Percentiles rank a stretch among this genome's conserved stretches.
Evolutionary conservation across 306 rosid species (phyloP).

Genomic region (Cajanus cajan): DNA sequence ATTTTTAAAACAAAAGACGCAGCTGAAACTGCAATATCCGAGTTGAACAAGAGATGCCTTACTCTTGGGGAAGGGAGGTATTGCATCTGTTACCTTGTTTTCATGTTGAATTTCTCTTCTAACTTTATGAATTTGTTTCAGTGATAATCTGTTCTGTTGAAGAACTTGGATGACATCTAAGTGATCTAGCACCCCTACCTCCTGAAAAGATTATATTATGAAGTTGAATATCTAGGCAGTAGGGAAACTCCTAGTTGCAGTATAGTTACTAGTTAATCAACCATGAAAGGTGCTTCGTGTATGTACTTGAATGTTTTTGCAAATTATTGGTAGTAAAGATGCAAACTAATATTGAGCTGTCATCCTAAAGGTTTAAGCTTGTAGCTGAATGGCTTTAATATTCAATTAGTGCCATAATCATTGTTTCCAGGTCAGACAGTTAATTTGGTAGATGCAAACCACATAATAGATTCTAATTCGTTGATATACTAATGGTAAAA

Average conservation of each 20-base stretch:
- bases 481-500: neutral
- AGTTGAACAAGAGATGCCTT: slow-evolving; percentile 51
- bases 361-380: neutral
- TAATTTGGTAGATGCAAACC: neutral
- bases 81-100: slow-evolving; percentile 14
- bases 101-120: neutral
- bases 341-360: neutral
- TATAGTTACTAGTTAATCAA: neutral
- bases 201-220: neutral
- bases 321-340: neutral
- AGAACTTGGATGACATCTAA: slow-evolving; percentile 4
- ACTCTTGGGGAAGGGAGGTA: slow-evolving; percentile 60
- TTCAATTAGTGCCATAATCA: neutral
- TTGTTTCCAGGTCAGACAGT: neutral
- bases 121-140: neutral
- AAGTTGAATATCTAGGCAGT: neutral
- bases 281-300: neutral
- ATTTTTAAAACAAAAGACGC: slow-evolving; percentile 53
- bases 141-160: neutral
- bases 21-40: slow-evolving; percentile 43
- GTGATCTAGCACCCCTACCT: neutral
- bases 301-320: neutral
- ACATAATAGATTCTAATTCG: neutral
- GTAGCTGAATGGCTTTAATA: neutral
- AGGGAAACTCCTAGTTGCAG: neutral